Evolutionary conservation across 176 grass and related monocot genomes (phyloP), one percentile per base, ranked within the genome.

Genomic region (Cocos nucifera): DNA sequence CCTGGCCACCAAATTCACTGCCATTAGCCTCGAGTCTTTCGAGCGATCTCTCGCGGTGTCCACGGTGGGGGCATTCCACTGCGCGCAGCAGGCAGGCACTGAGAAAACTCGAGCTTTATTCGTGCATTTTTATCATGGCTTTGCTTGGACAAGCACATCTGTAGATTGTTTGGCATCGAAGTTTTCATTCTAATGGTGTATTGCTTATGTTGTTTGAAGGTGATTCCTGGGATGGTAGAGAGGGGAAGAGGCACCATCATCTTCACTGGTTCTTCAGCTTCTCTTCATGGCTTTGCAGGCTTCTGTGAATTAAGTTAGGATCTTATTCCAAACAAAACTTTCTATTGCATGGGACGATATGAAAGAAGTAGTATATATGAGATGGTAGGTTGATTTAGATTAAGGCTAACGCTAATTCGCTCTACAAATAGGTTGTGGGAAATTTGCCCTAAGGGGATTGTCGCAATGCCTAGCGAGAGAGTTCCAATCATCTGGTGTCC

Each of bases 181-280:
- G 28, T 6, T 30, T 6, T 30, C 5, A 44, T 44, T 44, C 10
- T 44, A 44, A 14, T 6, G 35, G 2, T 44, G 2, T 44, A 12
- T 27, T 27, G 0, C 8, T 12, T 44, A 14, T 12, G 35, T 14
- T 44, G 35, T 17, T 19, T 17, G 6, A 74, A 89, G 86, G 86
- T 96, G 28, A 85, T 96, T 59, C 86, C 91, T 1, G 78, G 86
- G 26, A 96, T 96, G 91, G 72, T 90, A 1, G 91, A 90, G 51
- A 74, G 91, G 44, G 72, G 80, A 24, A 96, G 86, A 19, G 91
- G 91, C 64, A 96, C 91, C 50, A 79, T 96, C 22, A 84, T 90
- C 75, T 85, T 96, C 69, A 87, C 91, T 0, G 91, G 91, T 27
- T 96, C 86, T 14, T 85, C 86, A 1, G 83, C 80, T 54, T 96